Evolutionary conservation across 371 early-diverging fungal species (phyloP).

Genomic region (Dinochytrium kinnereticum): DNA sequence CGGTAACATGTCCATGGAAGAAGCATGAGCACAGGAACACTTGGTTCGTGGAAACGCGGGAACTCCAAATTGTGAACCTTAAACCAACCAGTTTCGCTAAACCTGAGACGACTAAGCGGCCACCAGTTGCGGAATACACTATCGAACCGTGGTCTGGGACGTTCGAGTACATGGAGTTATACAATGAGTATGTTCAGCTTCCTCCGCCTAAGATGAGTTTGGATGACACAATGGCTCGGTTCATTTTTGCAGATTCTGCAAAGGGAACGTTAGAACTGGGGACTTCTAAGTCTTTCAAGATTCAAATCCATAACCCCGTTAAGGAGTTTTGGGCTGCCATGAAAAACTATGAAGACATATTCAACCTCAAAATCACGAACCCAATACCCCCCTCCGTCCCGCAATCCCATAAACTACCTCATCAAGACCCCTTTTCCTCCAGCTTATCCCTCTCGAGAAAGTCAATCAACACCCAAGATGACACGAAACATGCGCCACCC

Average conservation of each 20-base stretch:
- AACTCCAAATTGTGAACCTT: constrained; percentile 33
- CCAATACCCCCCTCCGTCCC: neutral
- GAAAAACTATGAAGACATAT: constrained; percentile 11
- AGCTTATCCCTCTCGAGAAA: neutral
- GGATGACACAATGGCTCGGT: constrained; percentile 22
- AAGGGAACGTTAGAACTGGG: constrained; percentile 47
- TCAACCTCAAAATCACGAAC: neutral
- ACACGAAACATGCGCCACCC: too few species aligned
- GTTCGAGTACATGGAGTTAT: constrained; percentile 34
- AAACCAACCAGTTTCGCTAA: constrained; percentile 40
- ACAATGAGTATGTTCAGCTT: constrained; percentile 15
- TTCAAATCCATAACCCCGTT: constrained; percentile 31
- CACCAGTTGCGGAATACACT: constrained; percentile 35
- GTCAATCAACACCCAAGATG: neutral
- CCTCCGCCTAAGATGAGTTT: neutral
- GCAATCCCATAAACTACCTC: neutral
- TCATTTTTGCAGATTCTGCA: constrained; percentile 28
- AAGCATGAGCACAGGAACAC: constrained; percentile 19
- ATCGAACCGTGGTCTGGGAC: constrained; percentile 39
- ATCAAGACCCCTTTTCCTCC: neutral
- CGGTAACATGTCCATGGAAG: constrained; percentile 36
- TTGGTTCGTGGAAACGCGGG: constrained; percentile 40
- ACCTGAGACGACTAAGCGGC: constrained; percentile 36
- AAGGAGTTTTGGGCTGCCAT: constrained; percentile 29
- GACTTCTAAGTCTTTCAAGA: constrained; percentile 24